Percentiles rank a stretch among this genome's conserved stretches.
Conservation (phyloP, 2,329 filamentous ascomycete genomes). For the Aspergillus melleus region DNA sequence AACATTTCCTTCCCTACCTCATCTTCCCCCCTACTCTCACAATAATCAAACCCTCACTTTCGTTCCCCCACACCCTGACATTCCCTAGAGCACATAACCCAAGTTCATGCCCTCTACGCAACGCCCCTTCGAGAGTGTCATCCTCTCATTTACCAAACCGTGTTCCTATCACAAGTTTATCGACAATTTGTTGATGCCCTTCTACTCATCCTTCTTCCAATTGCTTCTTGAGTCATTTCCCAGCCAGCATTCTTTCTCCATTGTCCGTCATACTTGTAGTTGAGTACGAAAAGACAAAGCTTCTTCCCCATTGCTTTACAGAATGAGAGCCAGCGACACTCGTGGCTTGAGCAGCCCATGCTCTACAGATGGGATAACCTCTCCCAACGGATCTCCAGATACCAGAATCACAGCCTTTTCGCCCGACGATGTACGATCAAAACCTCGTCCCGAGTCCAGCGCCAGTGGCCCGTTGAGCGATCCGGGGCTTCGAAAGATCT, state of each 20-base stretch:
- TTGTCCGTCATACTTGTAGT: neutral
- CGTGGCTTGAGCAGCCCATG: slow-evolving; percentile 37
- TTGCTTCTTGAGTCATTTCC: neutral
- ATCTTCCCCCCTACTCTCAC: neutral
- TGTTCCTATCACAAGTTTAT: neutral
- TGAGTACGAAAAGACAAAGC: neutral
- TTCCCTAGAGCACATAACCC: neutral
- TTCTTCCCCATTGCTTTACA: neutral
- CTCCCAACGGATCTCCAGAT: slow-evolving; percentile 64
- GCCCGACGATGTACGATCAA: slow-evolving; percentile 55
- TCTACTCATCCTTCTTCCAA: neutral
- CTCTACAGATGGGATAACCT: slow-evolving; percentile 53
- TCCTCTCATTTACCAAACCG: neutral
- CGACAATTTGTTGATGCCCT: neutral
- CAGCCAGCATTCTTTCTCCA: neutral
- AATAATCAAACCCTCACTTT: neutral
- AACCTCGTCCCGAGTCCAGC: slow-evolving; percentile 26
- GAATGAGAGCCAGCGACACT: slow-evolving; percentile 29
- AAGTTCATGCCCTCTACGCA: neutral
- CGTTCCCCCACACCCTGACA: neutral
- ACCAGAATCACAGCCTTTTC: slow-evolving; percentile 65
- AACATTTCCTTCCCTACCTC: neutral
- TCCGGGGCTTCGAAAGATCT: slow-evolving; percentile 17
- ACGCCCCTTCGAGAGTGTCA: neutral
- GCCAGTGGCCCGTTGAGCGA: slow-evolving; percentile 17